phyloP scores from a whole-genome alignment of 2,329 filamentous ascomycete species.

The Periconia digitata region DNA sequence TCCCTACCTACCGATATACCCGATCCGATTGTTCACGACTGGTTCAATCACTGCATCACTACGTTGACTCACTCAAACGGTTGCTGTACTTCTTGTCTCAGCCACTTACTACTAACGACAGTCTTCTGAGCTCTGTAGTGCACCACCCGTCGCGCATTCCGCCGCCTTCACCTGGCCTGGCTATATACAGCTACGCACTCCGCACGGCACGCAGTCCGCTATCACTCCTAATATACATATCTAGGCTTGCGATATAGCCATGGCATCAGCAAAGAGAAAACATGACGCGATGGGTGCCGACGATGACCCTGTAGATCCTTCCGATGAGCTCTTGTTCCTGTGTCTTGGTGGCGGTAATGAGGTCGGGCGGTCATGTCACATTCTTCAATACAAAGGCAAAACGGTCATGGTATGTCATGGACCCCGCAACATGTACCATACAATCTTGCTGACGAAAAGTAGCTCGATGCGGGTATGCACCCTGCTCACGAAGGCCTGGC shows the following conservation, averaged over 20 bases:
- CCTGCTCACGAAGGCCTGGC: conserved; percentile 94
- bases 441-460: conserved; percentile 24
- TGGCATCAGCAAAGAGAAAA: conserved; percentile 89
- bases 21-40: too few species aligned
- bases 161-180: neutral
- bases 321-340: conserved; percentile 92
- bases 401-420: conserved; percentile 81
- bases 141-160: neutral
- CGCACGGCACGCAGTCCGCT: neutral
- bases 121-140: too few species aligned
- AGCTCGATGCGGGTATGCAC: conserved; percentile 97
- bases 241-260: conserved; percentile 41
- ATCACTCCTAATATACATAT: neutral
- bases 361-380: conserved; percentile 94
- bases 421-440: neutral
- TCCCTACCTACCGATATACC: too few species aligned
- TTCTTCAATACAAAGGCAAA: conserved; percentile 98
- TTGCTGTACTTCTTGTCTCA: too few species aligned
- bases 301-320: conserved; percentile 87
- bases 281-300: conserved; percentile 74
- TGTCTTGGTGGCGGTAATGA: conserved; percentile 95
- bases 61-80: too few species aligned
- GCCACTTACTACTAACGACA: neutral
- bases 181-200: neutral
- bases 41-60: too few species aligned